phyloP scores from a whole-genome alignment of 2,329 filamentous ascomycete genomes.

The Pseudogymnoascus sp. region DNA sequence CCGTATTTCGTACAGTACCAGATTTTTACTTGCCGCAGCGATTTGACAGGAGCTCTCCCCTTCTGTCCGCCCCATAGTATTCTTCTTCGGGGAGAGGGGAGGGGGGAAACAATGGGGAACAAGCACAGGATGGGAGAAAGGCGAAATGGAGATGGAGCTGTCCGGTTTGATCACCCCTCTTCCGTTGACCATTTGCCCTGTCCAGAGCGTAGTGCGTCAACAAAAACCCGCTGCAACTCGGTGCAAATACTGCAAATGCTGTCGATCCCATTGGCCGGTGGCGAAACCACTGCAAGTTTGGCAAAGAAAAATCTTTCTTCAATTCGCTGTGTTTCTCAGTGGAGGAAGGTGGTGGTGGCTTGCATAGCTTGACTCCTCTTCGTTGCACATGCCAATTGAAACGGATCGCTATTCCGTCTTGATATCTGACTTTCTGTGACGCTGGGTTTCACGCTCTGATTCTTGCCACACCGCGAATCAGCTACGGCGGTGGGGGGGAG shows the following conservation, averaged over 20 bases:
- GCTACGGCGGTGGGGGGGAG: neutral
- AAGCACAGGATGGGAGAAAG: no score
- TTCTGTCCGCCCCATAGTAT: neutral
- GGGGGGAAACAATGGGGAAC: neutral
- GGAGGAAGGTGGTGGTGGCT: neutral
- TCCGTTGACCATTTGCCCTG: neutral
- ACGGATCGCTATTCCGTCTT: neutral
- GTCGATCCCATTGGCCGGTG: neutral
- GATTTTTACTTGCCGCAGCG: neutral
- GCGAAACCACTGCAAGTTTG: no score
- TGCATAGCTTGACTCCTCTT: neutral
- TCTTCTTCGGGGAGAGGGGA: neutral
- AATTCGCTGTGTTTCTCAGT: no score
- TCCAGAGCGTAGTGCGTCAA: neutral
- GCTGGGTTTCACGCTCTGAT: neutral
- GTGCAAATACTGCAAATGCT: neutral
- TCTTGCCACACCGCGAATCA: neutral
- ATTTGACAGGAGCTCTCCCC: neutral
- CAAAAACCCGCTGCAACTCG: neutral
- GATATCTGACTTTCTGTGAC: neutral
- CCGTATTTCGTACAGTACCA: neutral
- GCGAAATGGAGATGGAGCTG: neutral
- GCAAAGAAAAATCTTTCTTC: no score
- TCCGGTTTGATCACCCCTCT: neutral
- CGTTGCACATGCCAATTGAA: neutral